Evolutionary conservation across 2,329 filamentous ascomycete genomes (phyloP).

Genomic region (Diaporthe sp.): DNA sequence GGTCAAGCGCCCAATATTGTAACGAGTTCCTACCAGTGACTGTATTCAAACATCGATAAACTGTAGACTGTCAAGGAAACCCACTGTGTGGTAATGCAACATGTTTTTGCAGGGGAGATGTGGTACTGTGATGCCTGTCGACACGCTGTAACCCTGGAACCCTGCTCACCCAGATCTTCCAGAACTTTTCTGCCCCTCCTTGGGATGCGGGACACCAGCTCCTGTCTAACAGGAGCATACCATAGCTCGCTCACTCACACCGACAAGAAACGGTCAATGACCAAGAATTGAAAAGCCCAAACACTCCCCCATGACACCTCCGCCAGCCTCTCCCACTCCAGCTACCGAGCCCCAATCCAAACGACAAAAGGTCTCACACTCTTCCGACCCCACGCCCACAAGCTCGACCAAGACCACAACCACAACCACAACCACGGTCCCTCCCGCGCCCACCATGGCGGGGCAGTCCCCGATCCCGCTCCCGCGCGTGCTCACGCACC

Average conservation of each 20-base stretch:
- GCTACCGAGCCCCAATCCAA: neutral
- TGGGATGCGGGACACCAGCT: neutral
- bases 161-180: conserved; percentile 15
- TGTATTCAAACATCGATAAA: neutral
- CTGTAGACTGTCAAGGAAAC: too few species aligned
- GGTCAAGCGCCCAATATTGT: neutral
- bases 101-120: neutral
- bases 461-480: conserved; percentile 61
- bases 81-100: too few species aligned
- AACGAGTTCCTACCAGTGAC: too few species aligned
- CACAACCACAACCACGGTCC: neutral
- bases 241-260: neutral
- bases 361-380: conserved; percentile 5
- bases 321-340: neutral
- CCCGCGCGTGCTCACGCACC: conserved; percentile 75
- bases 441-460: conserved; percentile 29
- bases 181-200: conserved; percentile 32
- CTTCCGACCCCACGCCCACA: neutral
- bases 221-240: neutral
- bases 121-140: neutral
- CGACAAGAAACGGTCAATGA: neutral
- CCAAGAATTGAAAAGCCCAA: neutral
- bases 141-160: neutral
- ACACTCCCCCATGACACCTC: neutral
- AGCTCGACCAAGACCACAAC: neutral